Evolutionary conservation across 495 filamentous ascomycete genomes (phyloP), one percentile per base, ranked within the genome.

Genomic region (Talaromyces liani): DNA sequence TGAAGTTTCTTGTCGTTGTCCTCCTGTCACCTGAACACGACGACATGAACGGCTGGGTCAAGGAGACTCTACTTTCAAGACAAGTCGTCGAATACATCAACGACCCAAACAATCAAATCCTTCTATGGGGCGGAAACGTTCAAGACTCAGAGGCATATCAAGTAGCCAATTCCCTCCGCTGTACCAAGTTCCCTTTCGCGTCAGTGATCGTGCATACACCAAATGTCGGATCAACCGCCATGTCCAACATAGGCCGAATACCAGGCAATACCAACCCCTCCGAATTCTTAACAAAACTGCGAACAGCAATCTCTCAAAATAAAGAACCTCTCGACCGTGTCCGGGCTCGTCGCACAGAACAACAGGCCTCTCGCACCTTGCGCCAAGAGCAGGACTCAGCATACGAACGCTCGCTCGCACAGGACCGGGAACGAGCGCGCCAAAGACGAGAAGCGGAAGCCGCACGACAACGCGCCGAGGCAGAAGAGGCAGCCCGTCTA

Each of bases 61-160:
- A 83, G 10, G 85, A 93, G 47, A 97, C 92, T 0, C 83, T 98
- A 0, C 80, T 95, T 7, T 82, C 88, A 10, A 84, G 84, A 18
- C 88, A 93, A 55, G 84, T 96, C 3, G 79, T 87, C 18, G 71
- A 78, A 25, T 96, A 90, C 64, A 68, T 98, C 70, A 88, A 84
- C 61, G 82, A 91, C 64, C 81, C 85, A 3, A 75, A 78, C 39
- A 89, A 92, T 70, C 88, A 90, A 65, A 83, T 97, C 47, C 77
- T 97, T 3, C 71, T 98, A 3, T 98, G 94, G 94, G 91, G 85
- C 20, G 94, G 95, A 20, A 95, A 88, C 64, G 88, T 98, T 1
- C 86, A 89, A 65, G 94, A 98, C 69, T 86, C 91, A 4, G 94
- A 98, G 73, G 89, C 92, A 5, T 97, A 96, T 71, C 92, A 97